phyloP scores from a whole-genome alignment of 495 filamentous ascomycete genomes.

The Tricharina praecox region DNA sequence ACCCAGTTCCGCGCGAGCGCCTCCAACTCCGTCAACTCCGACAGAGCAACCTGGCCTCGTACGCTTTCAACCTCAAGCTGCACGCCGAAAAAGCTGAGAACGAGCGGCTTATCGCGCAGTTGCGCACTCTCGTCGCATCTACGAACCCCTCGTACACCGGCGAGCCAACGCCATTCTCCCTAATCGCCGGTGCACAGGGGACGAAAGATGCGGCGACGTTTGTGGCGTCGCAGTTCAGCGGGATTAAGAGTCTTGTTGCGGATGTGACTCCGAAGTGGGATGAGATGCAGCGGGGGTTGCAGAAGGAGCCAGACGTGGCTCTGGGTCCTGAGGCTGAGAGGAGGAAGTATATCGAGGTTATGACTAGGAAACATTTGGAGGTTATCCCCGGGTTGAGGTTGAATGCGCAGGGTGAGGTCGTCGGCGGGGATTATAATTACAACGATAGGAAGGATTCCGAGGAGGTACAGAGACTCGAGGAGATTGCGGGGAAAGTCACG shows the following conservation, averaged over 20 bases:
- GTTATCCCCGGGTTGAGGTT: conserved; percentile 38
- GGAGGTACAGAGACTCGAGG: conserved; percentile 40
- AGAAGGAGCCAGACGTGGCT: conserved; percentile 26
- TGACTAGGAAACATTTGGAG: conserved; percentile 42
- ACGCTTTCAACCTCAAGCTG: conserved; percentile 59
- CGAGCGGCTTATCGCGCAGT: conserved; percentile 46
- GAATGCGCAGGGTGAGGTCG: conserved; percentile 37
- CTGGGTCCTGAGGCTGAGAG: conserved; percentile 44
- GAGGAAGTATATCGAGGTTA: conserved; percentile 58
- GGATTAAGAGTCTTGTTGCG: conserved; percentile 48
- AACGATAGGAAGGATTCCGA: conserved; percentile 30
- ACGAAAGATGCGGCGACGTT: conserved; percentile 46
- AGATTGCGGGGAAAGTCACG: conserved; percentile 9
- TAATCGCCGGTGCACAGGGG: conserved; percentile 32
- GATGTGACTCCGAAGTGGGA: conserved; percentile 45
- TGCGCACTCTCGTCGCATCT: conserved; percentile 39
- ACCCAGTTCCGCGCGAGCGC: no score
- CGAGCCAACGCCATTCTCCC: conserved; percentile 30
- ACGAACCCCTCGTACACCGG: conserved; percentile 8
- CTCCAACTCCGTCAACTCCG: conserved; percentile 55
- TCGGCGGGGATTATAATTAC: conserved; percentile 40
- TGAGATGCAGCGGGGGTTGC: conserved; percentile 29
- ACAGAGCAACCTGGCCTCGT: conserved; percentile 61
- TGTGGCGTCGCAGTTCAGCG: conserved; percentile 61
- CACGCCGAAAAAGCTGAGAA: conserved; percentile 62